Conservation (phyloP, 2,329 filamentous ascomycete genomes). For the Davidsoniella neocaledoniae region DNA sequence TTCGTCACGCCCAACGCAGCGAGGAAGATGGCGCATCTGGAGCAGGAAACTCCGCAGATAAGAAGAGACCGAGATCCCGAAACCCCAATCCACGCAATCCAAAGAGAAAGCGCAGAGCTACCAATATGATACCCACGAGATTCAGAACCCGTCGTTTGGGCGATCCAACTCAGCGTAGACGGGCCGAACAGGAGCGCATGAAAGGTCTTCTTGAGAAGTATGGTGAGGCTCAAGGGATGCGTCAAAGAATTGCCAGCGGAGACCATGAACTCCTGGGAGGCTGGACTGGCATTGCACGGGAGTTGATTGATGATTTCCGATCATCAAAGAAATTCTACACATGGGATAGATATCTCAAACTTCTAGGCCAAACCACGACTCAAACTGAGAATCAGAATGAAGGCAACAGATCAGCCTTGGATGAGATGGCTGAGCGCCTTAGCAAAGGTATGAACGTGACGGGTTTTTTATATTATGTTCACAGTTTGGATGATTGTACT, state of each 20-base stretch:
- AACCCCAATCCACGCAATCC: constrained; percentile 50
- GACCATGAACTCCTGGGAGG: constrained; percentile 26
- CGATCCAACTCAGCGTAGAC: constrained; percentile 26
- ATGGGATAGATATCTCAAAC: constrained; percentile 47
- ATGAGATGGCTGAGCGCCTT: constrained; percentile 38
- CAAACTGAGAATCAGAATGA: constrained; percentile 14
- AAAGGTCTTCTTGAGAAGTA: constrained; percentile 26
- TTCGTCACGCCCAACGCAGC: constrained; percentile 41
- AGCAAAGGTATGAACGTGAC: constrained; percentile 30
- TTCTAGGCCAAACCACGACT: constrained; percentile 26
- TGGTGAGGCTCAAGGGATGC: constrained; percentile 27
- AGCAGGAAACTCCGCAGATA: constrained; percentile 48
- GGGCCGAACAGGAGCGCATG: constrained; percentile 27
- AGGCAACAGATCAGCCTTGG: constrained; percentile 27
- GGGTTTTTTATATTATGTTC: neutral
- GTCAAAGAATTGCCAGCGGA: constrained; percentile 25
- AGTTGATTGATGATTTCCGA: constrained; percentile 46
- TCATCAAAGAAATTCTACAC: constrained; percentile 47
- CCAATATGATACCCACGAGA: constrained; percentile 34
- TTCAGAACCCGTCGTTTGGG: constrained; percentile 31
- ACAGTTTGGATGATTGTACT: neutral
- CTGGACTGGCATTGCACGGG: constrained; percentile 43
- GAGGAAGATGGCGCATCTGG: constrained; percentile 57
- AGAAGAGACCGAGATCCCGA: constrained; percentile 49
- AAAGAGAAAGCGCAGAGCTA: constrained; percentile 57